Evolutionary conservation across 2,329 filamentous ascomycete species (phyloP).

Genomic region (Colletotrichum somersetense): DNA sequence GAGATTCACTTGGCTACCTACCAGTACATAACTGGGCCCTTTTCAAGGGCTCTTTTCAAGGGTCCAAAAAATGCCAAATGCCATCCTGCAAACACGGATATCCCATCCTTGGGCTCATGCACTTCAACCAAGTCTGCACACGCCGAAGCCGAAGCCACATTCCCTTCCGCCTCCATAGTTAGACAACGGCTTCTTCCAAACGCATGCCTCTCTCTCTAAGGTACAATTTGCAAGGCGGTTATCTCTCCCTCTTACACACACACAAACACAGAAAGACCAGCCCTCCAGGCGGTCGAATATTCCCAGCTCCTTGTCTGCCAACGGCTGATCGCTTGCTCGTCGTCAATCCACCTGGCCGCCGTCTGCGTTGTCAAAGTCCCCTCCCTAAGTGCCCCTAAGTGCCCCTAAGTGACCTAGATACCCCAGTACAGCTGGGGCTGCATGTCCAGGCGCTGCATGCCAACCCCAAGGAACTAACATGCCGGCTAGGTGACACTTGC

Average conservation of each 20-base stretch:
- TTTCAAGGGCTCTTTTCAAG: too few species aligned
- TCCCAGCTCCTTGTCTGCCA: background rate
- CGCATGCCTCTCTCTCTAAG: too few species aligned
- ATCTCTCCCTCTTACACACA: too few species aligned
- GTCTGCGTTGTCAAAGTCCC: background rate
- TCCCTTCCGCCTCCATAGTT: background rate
- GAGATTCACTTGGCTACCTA: background rate
- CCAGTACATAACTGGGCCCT: background rate
- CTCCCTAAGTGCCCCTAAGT: background rate
- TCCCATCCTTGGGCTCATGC: conserved; percentile 27
- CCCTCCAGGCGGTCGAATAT: background rate
- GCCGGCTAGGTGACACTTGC: conserved; percentile 19
- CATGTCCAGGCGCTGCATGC: conserved; percentile 21
- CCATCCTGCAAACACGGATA: conserved; percentile 31
- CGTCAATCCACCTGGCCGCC: background rate
- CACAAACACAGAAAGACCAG: background rate
- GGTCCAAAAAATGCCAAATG: conserved; percentile 30
- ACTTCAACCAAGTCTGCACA: conserved; percentile 6
- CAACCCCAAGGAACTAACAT: background rate
- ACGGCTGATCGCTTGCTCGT: background rate
- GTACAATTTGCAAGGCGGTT: too few species aligned
- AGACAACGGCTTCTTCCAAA: background rate
- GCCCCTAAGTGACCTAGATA: background rate
- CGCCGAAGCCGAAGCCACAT: conserved; percentile 15
- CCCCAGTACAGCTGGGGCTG: conserved; percentile 4